A percentile compares a stretch with the other conserved stretches of the same genome.
phyloP scores from a whole-genome alignment of 2,329 filamentous ascomycete genomes.

The Seiridium unicorne region DNA sequence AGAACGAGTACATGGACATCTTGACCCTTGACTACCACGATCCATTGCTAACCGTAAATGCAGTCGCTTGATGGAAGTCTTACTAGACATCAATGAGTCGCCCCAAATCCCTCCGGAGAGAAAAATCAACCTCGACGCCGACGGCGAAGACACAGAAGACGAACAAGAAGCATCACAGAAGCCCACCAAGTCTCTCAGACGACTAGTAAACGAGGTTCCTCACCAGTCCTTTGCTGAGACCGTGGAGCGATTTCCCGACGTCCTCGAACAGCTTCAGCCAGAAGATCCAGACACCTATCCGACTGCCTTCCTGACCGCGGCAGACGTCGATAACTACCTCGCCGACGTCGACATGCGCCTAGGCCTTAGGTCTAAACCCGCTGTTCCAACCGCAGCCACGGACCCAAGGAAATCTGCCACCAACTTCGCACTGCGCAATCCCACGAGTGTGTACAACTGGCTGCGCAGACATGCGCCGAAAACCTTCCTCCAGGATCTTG shows the following conservation, averaged over 20 bases:
- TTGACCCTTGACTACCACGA: constrained; percentile 9
- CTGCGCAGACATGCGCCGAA: constrained; percentile 80
- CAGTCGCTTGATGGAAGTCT: constrained; percentile 83
- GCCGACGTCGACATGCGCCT: constrained; percentile 58
- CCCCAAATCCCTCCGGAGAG: constrained; percentile 73
- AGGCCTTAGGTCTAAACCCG: constrained; percentile 42
- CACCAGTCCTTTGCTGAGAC: constrained; percentile 52
- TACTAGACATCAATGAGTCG: constrained; percentile 86
- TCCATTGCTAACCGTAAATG: constrained; percentile 10
- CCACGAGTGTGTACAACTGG: constrained; percentile 95
- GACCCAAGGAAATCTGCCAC: constrained; percentile 29
- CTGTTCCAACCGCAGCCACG: constrained; percentile 49
- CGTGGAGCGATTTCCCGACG: constrained; percentile 61
- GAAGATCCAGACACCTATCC: constrained; percentile 54
- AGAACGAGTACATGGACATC: constrained; percentile 75
- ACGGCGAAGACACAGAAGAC: constrained; percentile 34
- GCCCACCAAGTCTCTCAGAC: constrained; percentile 46
- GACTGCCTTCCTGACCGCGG: constrained; percentile 64
- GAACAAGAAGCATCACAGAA: constrained; percentile 35
- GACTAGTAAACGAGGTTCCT: constrained; percentile 51
- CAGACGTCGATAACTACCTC: constrained; percentile 74
- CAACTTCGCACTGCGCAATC: constrained; percentile 66
- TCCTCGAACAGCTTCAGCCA: constrained; percentile 47
- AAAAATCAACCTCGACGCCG: constrained; percentile 66
- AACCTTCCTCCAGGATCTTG: constrained; percentile 78